Base-by-base conservation (phyloP, 441 rosid genomes). In the Gossypium aridum region DNA sequence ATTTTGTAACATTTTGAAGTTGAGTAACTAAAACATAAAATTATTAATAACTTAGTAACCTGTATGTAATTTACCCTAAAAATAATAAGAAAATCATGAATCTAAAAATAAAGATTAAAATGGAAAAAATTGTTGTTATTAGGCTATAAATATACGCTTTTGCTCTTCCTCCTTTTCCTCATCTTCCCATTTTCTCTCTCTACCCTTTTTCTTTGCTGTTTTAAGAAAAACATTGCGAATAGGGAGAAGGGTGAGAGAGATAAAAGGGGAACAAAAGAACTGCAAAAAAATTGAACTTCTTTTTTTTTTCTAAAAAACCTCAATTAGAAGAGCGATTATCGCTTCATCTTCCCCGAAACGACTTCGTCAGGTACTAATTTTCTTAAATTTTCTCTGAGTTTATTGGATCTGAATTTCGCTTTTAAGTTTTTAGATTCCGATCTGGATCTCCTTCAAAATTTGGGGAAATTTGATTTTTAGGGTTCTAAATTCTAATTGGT, bases 331-430 rank as follows among this genome's bases (percentile, higher is more conserved):
- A 49, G 34, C 63, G 17, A 72, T 25, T 22, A 7, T 20, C 49
- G 74, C 53, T 34, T 63, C 54, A 39, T 65, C 59, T 22, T 53
- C 70, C 61, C 8, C 10, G 3, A 22, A 10, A 14, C 79, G 66
- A 45, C 73, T 51, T 31, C 72, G 68, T 61, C 70, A 59, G 85
- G 86, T 82, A 71, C 45, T 51, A 59, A 64, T 81, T 22, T 22
- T 71, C 45, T 10, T 73, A 28, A 3, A 23, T 17, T 28, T 47
- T 16, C 51, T 19, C 39, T 60, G 10, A 20, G 47, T 60, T 53
- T 59, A 43, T 62, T 71, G 75, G 85, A 82, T 73, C 77, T 80
- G 79, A 60, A 13, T 64, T 65, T 16, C 17, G 1, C 17, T 73
- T 26, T 60, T 9, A 5, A 60, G 1, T 20, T 61, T 2, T 25